A percentile compares a stretch with the other conserved stretches of the same genome.
These are phyloP conservation scores for Bjerkandera adusta DNA, from an alignment of 1,284 basidiomycete genomes.

Conservation along the genomic window DNA sequence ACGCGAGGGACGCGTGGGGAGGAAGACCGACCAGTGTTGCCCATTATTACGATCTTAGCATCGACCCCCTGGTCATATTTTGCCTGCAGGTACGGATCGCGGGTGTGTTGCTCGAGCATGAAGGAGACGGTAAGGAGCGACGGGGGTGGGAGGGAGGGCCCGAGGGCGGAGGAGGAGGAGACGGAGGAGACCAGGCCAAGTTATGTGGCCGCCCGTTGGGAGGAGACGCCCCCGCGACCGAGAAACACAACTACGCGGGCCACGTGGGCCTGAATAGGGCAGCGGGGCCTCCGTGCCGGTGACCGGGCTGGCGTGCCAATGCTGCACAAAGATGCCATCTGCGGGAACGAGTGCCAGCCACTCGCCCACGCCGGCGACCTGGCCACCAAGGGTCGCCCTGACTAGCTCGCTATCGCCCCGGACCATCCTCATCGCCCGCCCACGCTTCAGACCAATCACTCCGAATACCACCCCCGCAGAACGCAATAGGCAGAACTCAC, in stretches of 20 bases:
- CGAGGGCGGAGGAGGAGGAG: constrained; percentile 24
- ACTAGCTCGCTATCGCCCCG: constrained; percentile 10
- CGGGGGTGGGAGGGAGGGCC: constrained; percentile 21
- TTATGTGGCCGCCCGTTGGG: constrained; percentile 16
- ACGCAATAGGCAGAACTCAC: constrained; percentile 6
- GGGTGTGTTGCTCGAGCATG: constrained; percentile 38
- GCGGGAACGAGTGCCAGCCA: constrained; percentile 1
- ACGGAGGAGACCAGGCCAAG: constrained; percentile 21
- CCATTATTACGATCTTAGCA: constrained; percentile 96
- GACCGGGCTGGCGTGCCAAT: constrained; percentile 4
- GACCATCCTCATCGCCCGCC: constrained; percentile 8
- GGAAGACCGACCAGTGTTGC: constrained; percentile 74
- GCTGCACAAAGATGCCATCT: constrained; percentile 1
- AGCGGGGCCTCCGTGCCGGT: constrained; percentile 3
- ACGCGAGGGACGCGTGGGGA: background rate
- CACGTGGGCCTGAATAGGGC: constrained; percentile 19
- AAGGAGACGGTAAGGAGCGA: constrained; percentile 21
- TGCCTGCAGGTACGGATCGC: constrained; percentile 62
- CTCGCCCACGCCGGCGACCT: background rate
- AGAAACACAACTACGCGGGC: constrained; percentile 22
- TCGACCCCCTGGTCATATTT: constrained; percentile 82
- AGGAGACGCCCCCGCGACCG: constrained; percentile 8
- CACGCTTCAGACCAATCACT: constrained; percentile 1
- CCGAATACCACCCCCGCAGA: constrained; percentile 3
- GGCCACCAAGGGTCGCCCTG: background rate